Conservation (phyloP, 371 early-diverging fungal genomes). For the Choanephora cucurbitarum region DNA sequence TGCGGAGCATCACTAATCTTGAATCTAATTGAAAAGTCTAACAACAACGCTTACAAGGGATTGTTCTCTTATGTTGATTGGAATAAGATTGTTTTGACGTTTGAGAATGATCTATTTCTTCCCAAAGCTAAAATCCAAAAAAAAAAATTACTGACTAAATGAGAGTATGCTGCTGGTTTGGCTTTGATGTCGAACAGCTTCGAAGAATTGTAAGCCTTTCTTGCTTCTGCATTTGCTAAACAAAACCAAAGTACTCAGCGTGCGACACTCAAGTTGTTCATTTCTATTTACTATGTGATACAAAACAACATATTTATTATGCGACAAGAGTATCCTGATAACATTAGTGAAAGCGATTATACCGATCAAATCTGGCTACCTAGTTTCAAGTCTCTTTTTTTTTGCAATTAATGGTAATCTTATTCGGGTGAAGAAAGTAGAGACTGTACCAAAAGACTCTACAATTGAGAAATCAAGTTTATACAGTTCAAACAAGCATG, state of each 20-base stretch:
- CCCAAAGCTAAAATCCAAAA: not conserved
- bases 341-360: slow-evolving; percentile 7
- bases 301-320: slow-evolving; percentile 1
- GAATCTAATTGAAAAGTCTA: slow-evolving; percentile 2
- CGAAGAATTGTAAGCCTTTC: not conserved
- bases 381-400: not conserved
- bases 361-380: slow-evolving; percentile 8
- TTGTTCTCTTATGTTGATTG: not conserved
- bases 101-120: not conserved
- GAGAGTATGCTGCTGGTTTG: slow-evolving; percentile 2
- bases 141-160: not conserved
- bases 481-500: not conserved
- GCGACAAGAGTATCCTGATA: slow-evolving; percentile 1
- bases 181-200: not conserved
- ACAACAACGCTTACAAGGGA: not conserved
- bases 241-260: not conserved
- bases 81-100: not conserved
- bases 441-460: not conserved
- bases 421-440: not conserved
- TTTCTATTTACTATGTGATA: not conserved
- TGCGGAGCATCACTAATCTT: slow-evolving; percentile 5
- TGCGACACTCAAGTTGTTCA: not conserved
- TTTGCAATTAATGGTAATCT: slow-evolving; percentile 8
- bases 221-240: not conserved
- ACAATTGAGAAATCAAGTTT: not conserved